Conservation (phyloP, 2,329 filamentous ascomycete species). For the Cladosporium cucumerinum region DNA sequence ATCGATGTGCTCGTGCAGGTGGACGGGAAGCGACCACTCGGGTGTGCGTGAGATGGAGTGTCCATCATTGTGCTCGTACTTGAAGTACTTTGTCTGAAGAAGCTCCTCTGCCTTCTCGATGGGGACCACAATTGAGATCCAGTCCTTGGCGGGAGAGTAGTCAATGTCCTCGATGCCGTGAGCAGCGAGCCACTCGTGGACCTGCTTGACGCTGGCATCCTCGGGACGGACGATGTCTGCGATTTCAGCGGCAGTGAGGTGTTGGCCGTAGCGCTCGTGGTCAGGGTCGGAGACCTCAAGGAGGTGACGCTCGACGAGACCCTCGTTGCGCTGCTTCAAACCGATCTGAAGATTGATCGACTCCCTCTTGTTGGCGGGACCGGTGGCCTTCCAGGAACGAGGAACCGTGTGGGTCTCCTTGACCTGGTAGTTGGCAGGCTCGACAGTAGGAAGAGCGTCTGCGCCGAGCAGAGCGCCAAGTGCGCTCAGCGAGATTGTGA, state of each 20-base stretch:
- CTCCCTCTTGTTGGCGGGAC: constrained; percentile 43
- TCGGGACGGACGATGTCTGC: constrained; percentile 53
- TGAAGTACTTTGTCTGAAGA: constrained; percentile 51
- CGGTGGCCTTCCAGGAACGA: constrained; percentile 48
- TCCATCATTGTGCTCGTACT: constrained; percentile 55
- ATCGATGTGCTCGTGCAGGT: constrained; percentile 58
- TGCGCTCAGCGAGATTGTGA: constrained; percentile 20
- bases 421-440: constrained; percentile 46
- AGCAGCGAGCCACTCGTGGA: constrained; percentile 55
- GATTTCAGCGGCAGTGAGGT: constrained; percentile 50
- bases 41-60: constrained; percentile 50
- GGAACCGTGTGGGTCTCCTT: constrained; percentile 57
- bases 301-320: constrained; percentile 54
- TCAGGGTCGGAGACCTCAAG: constrained; percentile 53
- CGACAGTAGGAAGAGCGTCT: constrained; percentile 19
- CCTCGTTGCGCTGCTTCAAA: constrained; percentile 56
- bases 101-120: constrained; percentile 52
- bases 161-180: constrained; percentile 47
- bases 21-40: constrained; percentile 56
- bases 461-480: constrained; percentile 20
- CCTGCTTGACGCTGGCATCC: constrained; percentile 50
- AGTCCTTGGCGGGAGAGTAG: constrained; percentile 56
- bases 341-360: constrained; percentile 56
- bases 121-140: constrained; percentile 54
- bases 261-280: constrained; percentile 52